phyloP scores from a whole-genome alignment of 129 eudicot genomes.

The Silybum marianum region DNA sequence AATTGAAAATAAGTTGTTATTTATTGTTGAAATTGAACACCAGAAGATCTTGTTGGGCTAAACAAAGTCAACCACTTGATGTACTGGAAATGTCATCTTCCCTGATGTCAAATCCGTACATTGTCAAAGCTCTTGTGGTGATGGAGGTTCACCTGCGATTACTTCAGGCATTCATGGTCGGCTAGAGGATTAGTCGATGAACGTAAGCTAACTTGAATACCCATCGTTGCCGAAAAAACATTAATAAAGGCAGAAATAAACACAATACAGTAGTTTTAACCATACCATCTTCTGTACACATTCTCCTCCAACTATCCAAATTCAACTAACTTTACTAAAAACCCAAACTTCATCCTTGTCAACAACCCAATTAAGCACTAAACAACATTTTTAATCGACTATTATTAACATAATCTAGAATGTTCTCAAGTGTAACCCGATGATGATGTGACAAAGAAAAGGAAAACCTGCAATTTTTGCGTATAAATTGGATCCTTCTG shows the following conservation, averaged over 20 bases:
- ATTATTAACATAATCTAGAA: background rate
- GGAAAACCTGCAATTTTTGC: background rate
- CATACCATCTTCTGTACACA: background rate
- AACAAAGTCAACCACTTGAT: background rate
- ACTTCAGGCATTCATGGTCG: background rate
- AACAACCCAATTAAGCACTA: background rate
- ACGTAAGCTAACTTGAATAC: too few relatives aligned
- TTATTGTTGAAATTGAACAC: background rate
- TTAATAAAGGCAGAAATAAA: background rate
- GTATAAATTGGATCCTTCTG: background rate
- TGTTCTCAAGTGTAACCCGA: background rate
- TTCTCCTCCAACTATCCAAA: background rate
- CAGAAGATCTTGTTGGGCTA: background rate
- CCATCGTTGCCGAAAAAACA: background rate
- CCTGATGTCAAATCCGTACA: background rate
- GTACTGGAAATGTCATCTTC: too few relatives aligned
- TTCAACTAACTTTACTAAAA: background rate
- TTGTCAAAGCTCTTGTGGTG: too few relatives aligned
- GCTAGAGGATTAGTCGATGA: background rate
- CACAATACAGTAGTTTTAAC: background rate
- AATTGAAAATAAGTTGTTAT: background rate
- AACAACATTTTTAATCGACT: background rate
- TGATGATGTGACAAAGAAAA: background rate
- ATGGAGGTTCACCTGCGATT: too few relatives aligned
- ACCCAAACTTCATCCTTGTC: background rate